phyloP scores from a whole-genome alignment of 2,329 filamentous ascomycete species.

The Fusarium penzigii region DNA sequence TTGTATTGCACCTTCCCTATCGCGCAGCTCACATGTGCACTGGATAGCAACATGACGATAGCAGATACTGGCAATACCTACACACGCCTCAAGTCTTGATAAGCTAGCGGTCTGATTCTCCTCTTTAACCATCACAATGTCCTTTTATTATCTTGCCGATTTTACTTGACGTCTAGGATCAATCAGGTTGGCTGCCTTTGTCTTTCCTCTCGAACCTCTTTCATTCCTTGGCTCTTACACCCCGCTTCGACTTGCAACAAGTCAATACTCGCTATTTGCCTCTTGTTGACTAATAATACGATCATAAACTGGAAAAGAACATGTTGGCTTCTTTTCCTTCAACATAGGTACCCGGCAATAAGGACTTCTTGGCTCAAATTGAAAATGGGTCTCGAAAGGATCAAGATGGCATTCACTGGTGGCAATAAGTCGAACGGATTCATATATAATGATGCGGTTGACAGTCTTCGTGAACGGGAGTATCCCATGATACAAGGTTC shows the following conservation, averaged over 20 bases:
- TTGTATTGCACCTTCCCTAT: background rate
- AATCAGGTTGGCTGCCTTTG: background rate
- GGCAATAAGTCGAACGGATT: constrained; percentile 5
- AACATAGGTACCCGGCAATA: no score
- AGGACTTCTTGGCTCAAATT: background rate
- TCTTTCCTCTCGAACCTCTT: background rate
- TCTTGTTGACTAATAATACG: background rate
- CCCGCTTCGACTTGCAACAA: background rate
- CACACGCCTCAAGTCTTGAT: no score
- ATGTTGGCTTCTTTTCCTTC: no score
- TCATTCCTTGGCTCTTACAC: background rate
- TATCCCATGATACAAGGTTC: constrained; percentile 71
- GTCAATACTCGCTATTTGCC: background rate
- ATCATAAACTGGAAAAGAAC: no score
- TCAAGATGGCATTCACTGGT: constrained; percentile 5
- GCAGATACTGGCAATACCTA: background rate
- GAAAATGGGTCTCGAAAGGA: background rate
- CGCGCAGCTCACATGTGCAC: background rate
- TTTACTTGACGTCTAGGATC: background rate
- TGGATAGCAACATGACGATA: no score
- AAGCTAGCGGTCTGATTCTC: background rate
- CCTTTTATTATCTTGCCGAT: background rate
- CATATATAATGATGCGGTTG: constrained; percentile 60
- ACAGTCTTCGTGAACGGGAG: constrained; percentile 58
- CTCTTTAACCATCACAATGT: background rate